These are phyloP conservation scores for Tricholoma hemisulphureum DNA, from an alignment of 768 basidiomycete genomes.

Conservation along the genomic window DNA sequence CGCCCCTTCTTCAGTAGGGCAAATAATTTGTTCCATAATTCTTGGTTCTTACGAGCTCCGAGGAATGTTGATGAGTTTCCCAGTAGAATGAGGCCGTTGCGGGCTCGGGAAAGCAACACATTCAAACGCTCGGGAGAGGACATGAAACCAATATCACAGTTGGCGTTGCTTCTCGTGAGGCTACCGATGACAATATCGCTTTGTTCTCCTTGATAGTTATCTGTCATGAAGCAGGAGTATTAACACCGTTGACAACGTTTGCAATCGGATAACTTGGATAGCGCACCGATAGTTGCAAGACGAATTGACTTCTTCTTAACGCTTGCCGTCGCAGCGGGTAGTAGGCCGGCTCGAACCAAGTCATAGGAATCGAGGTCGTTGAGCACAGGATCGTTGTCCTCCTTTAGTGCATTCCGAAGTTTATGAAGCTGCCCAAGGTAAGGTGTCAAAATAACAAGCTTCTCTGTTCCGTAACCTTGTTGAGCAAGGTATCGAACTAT, in stretches of 20 bases:
- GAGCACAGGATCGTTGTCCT: constrained; percentile 55
- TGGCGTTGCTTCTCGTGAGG: constrained; percentile 57
- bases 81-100: constrained; percentile 62
- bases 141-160: constrained; percentile 69
- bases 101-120: constrained; percentile 67
- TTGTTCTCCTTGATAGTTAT: constrained; percentile 79
- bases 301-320: constrained; percentile 46
- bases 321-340: constrained; percentile 39
- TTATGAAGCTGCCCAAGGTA: constrained; percentile 63
- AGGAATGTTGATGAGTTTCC: constrained; percentile 63
- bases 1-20: constrained; percentile 37
- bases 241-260: neutral
- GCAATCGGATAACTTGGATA: neutral
- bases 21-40: constrained; percentile 53
- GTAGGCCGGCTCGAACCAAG: constrained; percentile 54
- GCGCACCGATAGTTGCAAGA: constrained; percentile 63
- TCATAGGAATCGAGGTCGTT: constrained; percentile 64
- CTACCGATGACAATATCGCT: constrained; percentile 64
- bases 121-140: constrained; percentile 66
- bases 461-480: constrained; percentile 62
- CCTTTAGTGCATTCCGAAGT: constrained; percentile 45
- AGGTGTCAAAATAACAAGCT: constrained; percentile 66
- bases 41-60: constrained; percentile 47
- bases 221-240: constrained; percentile 30
- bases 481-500: constrained; percentile 65